phyloP scores from a whole-genome alignment of 164 flowering plant genomes.

The Paratinospora sagittata region DNA sequence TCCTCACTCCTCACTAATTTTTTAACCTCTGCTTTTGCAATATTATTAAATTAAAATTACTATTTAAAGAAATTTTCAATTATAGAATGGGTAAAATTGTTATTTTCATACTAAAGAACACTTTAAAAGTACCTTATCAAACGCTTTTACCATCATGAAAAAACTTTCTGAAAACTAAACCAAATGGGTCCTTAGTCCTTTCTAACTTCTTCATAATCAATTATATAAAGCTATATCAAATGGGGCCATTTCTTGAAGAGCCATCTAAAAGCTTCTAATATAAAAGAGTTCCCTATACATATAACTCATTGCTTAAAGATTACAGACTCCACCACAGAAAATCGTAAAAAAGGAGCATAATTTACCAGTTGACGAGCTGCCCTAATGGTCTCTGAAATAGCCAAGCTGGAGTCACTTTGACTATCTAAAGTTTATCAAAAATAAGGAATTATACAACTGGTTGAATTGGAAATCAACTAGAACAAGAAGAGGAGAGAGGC shows the following conservation, averaged over 20 bases:
- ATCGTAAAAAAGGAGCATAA: neutral
- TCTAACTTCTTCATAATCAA: too few species aligned
- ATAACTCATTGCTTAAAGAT: neutral
- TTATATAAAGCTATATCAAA: too few species aligned
- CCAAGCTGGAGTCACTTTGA: slow-evolving; percentile 66
- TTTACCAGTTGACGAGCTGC: slow-evolving; percentile 80
- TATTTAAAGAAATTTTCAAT: too few species aligned
- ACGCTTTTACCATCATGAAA: too few species aligned
- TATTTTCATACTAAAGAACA: too few species aligned
- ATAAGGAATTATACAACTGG: slow-evolving; percentile 29
- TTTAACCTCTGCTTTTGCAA: too few species aligned
- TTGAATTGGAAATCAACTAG: neutral
- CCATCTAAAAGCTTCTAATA: neutral
- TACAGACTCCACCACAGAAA: neutral
- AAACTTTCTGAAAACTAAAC: too few species aligned
- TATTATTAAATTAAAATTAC: too few species aligned
- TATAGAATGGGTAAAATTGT: too few species aligned
- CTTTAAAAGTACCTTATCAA: too few species aligned
- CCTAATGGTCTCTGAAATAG: slow-evolving; percentile 44
- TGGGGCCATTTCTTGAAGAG: neutral
- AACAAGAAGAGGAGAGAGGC: neutral
- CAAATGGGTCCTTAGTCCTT: too few species aligned
- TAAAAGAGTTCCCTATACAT: neutral
- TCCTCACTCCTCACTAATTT: too few species aligned
- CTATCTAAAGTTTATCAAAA: slow-evolving; percentile 47